These are phyloP conservation scores for Botrytis cinerea DNA, from an alignment of 2,329 filamentous ascomycete species.

Conservation along the genomic window DNA sequence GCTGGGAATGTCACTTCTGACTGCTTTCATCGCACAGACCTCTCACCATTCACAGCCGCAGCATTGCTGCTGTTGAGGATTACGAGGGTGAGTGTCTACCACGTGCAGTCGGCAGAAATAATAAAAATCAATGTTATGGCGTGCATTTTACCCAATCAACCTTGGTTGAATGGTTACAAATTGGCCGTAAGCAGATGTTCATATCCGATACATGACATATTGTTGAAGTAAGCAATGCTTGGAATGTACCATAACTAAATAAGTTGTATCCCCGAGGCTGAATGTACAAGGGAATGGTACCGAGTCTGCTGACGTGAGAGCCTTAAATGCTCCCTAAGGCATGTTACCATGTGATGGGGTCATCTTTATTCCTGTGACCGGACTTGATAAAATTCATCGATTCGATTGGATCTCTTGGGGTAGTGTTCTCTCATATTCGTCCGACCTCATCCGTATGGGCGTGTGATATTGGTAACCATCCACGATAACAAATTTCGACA, in stretches of 20 bases:
- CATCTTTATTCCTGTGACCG: not conserved
- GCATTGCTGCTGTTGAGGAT: not conserved
- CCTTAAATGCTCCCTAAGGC: not conserved
- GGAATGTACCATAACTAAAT: not conserved
- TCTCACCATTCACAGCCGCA: not conserved
- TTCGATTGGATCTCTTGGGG: not conserved
- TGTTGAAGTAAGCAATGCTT: constrained; percentile 10
- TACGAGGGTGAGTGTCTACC: constrained; percentile 3
- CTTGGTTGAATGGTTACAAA: not conserved
- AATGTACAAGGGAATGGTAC: not conserved
- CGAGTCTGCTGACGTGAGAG: constrained; percentile 14
- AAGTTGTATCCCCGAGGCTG: constrained; percentile 8
- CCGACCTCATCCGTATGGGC: not conserved
- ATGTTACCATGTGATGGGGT: constrained; percentile 1
- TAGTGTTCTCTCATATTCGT: not conserved
- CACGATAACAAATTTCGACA: not conserved
- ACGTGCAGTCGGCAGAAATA: not conserved
- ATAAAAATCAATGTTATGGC: too few species aligned
- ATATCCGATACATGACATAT: constrained; percentile 12
- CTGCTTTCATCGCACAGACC: not conserved
- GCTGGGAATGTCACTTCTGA: not conserved
- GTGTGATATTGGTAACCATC: not conserved
- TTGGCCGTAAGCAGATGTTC: not conserved
- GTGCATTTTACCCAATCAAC: not conserved
- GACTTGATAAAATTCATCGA: not conserved